Base-by-base conservation (phyloP, 495 filamentous ascomycete genomes). In the Oidiodendron maius region DNA sequence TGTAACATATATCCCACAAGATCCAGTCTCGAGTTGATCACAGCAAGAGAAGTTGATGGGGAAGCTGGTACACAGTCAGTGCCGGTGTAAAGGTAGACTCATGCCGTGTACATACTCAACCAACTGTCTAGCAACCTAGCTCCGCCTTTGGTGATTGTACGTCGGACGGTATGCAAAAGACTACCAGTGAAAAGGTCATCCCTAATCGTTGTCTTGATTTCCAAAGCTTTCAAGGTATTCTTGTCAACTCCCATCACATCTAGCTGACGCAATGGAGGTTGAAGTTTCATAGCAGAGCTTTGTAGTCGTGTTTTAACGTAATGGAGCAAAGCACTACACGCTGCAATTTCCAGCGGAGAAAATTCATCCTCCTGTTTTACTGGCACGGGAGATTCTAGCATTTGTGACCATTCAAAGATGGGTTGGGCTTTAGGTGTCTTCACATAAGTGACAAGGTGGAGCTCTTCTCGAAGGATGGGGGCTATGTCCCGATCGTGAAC, bases 231-330 rank as follows among this genome's bases (percentile, higher is more conserved):
- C 74, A 99, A 76, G 44, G 83, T 95, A 53, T 88, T 91, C 47
- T 84, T 87, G 65, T 99, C 94, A 52, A 99, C 93, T 22, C 63
- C 74, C 88, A 99, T 91, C 40, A 83, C 81, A 51, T 95, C 81
- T 49, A 85, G 79, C 44, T 84, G 75, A 36, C 85, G 81, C 23
- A 81, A 65, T 18, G 93, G 94, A 16, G 89, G 84, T 57, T 91
- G 89, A 30, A 99, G 75, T 60, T 86, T 89, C 70, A 95, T 79
- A 59, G 81, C 80, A n/a, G 83, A 65, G 9, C 85, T 86, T 50
- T 84, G 86, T 1, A 99, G 70, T 37, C 85, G 78, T 45, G 81
- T 78, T 20, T 78, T 72, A n/a, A 93, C 83, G 64, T 96, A 99
- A 44, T 86, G 77, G 9, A 99, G 68, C 17, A 96, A 65, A 23